These are phyloP conservation scores for Ophiostoma piceae DNA, from an alignment of 2,329 filamentous ascomycete species.

Conservation along the genomic window DNA sequence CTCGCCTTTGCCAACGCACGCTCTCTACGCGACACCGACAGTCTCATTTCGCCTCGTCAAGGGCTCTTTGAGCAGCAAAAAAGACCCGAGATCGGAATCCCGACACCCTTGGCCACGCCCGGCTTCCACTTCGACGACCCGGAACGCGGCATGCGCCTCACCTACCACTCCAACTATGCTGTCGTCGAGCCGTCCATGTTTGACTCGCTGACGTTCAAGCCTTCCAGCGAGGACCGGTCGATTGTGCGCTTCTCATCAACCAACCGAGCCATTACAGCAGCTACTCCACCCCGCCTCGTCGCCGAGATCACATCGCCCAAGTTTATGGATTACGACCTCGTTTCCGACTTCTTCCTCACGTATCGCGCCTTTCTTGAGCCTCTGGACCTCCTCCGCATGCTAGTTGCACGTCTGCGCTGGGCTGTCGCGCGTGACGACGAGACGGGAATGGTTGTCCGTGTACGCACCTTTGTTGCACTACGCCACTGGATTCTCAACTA, in stretches of 20 bases:
- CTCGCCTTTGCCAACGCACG: conserved; percentile 7
- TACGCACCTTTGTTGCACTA: conserved; percentile 89
- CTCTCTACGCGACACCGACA: conserved; percentile 39
- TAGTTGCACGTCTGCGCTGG: conserved; percentile 82
- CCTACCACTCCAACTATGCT: conserved; percentile 45
- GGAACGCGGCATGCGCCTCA: neutral
- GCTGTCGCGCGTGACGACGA: conserved; percentile 75
- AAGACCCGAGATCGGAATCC: neutral
- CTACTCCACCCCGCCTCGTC: conserved; percentile 83
- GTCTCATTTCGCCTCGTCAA: conserved; percentile 22
- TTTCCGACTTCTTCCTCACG: conserved; percentile 97
- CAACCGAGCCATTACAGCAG: conserved; percentile 73
- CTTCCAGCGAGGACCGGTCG: conserved; percentile 68
- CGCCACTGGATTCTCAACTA: conserved; percentile 98
- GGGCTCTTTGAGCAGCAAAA: conserved; percentile 17
- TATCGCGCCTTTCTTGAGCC: conserved; percentile 82
- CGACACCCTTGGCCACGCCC: conserved; percentile 30
- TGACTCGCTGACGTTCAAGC: conserved; percentile 72
- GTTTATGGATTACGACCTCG: conserved; percentile 92
- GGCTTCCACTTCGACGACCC: conserved; percentile 33
- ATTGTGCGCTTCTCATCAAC: conserved; percentile 75
- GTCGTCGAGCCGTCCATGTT: conserved; percentile 72
- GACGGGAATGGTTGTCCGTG: conserved; percentile 85
- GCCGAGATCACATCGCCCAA: conserved; percentile 94
- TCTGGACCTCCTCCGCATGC: conserved; percentile 70